Conservation (phyloP, 228 moss, liverwort and hornwort species). For the Sphagnum fallax region DNA sequence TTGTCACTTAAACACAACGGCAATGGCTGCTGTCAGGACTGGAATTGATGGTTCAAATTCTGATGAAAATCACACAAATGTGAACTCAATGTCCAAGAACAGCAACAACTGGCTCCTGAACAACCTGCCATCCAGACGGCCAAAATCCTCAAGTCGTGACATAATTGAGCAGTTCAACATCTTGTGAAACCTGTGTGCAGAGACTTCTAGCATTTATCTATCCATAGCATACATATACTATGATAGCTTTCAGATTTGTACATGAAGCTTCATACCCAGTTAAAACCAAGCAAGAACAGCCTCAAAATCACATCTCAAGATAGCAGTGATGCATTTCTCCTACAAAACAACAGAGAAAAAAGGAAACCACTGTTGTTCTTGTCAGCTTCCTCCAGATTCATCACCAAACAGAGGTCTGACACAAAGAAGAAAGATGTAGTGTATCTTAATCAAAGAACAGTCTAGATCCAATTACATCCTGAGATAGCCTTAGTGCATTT, state of each 20-base stretch:
- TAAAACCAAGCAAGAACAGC: conserved; percentile 22
- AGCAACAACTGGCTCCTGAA: conserved; percentile 34
- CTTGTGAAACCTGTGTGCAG: no score
- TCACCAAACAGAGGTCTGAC: neutral
- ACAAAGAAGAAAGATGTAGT: no score
- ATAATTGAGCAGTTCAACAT: no score
- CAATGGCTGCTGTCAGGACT: conserved; percentile 25
- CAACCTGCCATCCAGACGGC: conserved; percentile 8
- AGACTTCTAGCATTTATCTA: no score
- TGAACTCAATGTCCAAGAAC: conserved; percentile 29
- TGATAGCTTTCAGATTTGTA: no score
- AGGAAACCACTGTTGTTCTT: neutral
- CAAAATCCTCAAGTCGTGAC: no score
- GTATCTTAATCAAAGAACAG: no score
- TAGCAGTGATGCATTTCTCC: conserved; percentile 21
- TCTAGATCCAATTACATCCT: no score
- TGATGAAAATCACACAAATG: conserved; percentile 29
- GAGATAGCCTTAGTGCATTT: no score
- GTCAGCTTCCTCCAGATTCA: neutral
- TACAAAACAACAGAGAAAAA: conserved; percentile 4
- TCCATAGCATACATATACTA: no score
- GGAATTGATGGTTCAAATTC: conserved; percentile 31
- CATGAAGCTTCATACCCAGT: conserved; percentile 14
- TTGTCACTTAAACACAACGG: conserved; percentile 23
- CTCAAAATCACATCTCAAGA: conserved; percentile 14